These are phyloP conservation scores for Lecanicillium sp. DNA, from an alignment of 2,329 filamentous ascomycete genomes.

Conservation along the genomic window DNA sequence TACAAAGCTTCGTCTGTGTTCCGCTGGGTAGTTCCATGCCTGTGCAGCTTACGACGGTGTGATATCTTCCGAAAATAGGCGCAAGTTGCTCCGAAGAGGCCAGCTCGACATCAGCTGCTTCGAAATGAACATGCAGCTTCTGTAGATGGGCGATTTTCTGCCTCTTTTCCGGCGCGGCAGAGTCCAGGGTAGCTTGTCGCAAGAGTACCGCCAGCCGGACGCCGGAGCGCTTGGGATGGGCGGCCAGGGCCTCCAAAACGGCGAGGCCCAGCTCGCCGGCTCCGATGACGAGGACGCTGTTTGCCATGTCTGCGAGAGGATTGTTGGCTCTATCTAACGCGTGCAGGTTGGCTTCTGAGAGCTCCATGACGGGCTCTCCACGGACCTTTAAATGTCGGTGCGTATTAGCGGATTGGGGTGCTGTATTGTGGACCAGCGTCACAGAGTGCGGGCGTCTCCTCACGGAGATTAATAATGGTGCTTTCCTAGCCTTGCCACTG, in stretches of 20 bases:
- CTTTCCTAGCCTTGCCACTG: no score
- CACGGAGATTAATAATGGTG: no score
- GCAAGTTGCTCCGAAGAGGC: constrained; percentile 29
- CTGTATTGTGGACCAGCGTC: no score
- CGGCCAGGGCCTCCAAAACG: constrained; percentile 42
- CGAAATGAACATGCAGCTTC: constrained; percentile 29
- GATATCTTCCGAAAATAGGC: constrained; percentile 34
- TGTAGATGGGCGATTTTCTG: constrained; percentile 24
- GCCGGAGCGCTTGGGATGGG: constrained; percentile 32
- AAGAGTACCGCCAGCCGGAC: constrained; percentile 45
- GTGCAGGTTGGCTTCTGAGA: constrained; percentile 6
- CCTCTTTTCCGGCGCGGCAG: constrained; percentile 27
- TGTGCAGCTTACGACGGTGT: constrained; percentile 51
- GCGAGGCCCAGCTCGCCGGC: constrained; percentile 58
- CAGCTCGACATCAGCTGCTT: constrained; percentile 36
- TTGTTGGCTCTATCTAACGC: constrained; percentile 7
- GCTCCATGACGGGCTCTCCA: constrained; percentile 3
- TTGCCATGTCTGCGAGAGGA: constrained; percentile 14
- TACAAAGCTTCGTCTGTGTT: constrained; percentile 49
- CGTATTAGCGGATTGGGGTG: no score
- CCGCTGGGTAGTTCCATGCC: constrained; percentile 51
- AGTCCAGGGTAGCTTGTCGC: constrained; percentile 37
- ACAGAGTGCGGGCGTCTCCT: no score
- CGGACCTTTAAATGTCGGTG: no score
- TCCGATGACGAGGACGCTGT: constrained; percentile 50